Percentiles rank a stretch among this genome's conserved stretches.
Conservation (phyloP, 1,139 yeast genomes). For the Scheffersomyces segobiensis region DNA sequence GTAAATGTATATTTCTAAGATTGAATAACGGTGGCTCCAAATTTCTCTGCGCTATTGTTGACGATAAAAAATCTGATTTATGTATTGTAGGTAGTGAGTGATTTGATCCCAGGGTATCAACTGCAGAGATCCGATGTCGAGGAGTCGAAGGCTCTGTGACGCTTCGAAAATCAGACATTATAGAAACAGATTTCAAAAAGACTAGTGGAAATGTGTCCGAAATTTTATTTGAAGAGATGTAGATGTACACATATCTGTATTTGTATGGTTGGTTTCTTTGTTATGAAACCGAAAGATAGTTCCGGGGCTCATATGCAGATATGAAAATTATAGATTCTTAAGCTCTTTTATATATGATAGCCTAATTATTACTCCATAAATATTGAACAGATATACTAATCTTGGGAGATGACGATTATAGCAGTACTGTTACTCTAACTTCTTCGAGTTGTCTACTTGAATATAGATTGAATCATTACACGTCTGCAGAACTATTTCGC, state of each 20-base stretch:
- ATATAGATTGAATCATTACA: too few species aligned
- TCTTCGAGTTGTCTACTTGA: too few species aligned
- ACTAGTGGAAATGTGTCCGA: neutral
- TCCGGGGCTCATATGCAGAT: neutral
- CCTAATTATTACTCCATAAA: too few species aligned
- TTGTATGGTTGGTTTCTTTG: neutral
- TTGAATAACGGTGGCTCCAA: neutral
- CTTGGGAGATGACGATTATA: neutral
- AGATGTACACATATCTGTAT: neutral
- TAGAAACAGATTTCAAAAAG: neutral
- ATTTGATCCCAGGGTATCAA: constrained; percentile 5
- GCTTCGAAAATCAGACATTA: constrained; percentile 3
- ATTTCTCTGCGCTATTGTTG: neutral
- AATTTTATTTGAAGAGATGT: too few species aligned
- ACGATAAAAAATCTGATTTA: neutral
- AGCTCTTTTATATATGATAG: too few species aligned
- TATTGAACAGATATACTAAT: neutral
- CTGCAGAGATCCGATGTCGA: constrained; percentile 10
- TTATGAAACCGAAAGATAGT: neutral
- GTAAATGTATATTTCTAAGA: constrained; percentile 15
- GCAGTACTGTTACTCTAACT: neutral
- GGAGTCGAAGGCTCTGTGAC: constrained; percentile 36
- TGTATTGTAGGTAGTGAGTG: neutral
- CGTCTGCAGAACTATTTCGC: too few species aligned
- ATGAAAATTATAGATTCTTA: neutral